These are phyloP conservation scores for Aspergillus funiculosus DNA, from an alignment of 495 filamentous ascomycete species.

Conservation along the genomic window DNA sequence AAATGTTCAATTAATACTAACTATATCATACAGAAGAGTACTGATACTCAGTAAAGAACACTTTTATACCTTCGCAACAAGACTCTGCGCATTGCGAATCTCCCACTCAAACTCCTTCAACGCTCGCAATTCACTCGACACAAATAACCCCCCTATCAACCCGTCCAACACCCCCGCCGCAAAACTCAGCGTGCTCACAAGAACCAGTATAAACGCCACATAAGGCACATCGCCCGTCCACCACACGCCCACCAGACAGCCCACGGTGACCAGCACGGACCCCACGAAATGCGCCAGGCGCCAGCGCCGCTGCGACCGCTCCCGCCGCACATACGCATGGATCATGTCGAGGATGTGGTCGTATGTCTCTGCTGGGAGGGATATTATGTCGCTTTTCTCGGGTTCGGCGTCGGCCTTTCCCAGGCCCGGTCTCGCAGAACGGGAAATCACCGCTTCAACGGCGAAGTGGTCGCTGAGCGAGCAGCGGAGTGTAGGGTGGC, in stretches of 20 bases:
- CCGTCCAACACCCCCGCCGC: slow-evolving; percentile 74
- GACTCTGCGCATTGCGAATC: slow-evolving; percentile 59
- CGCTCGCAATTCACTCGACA: slow-evolving; percentile 72
- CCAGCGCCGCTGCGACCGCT: slow-evolving; percentile 61
- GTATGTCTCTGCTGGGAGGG: slow-evolving; percentile 52
- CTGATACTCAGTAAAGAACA: too few relatives aligned
- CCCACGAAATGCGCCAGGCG: slow-evolving; percentile 66
- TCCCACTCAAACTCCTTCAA: slow-evolving; percentile 97
- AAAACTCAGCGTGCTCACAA: slow-evolving; percentile 72
- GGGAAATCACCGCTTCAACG: slow-evolving; percentile 47
- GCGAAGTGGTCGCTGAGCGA: slow-evolving; percentile 93
- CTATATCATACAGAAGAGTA: too few relatives aligned
- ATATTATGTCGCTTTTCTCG: slow-evolving; percentile 29
- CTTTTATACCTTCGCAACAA: slow-evolving; percentile 24
- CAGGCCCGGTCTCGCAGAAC: too few relatives aligned
- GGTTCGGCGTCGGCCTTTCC: neutral
- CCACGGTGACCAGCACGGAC: slow-evolving; percentile 60
- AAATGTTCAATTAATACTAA: too few relatives aligned
- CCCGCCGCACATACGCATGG: slow-evolving; percentile 57
- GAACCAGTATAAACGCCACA: slow-evolving; percentile 71
- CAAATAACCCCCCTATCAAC: slow-evolving; percentile 78
- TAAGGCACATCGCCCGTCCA: slow-evolving; percentile 67
- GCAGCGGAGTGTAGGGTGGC: slow-evolving; percentile 75
- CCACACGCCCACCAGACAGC: slow-evolving; percentile 76
- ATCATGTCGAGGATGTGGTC: slow-evolving; percentile 67